These are phyloP conservation scores for Mucor irregularis DNA, from an alignment of 371 early-diverging fungal genomes.

Conservation along the genomic window DNA sequence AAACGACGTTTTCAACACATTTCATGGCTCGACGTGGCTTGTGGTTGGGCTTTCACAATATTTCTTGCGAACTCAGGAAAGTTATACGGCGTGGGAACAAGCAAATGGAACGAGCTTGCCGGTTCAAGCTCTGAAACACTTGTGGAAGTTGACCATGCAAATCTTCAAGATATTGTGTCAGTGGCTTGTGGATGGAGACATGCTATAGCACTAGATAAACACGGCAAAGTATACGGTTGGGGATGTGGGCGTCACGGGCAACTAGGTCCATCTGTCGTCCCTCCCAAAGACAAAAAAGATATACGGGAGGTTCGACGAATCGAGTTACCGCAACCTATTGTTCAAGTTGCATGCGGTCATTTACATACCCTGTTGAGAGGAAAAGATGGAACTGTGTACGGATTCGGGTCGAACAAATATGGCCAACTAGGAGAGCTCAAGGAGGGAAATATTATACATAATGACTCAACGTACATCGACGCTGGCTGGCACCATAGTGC, in stretches of 20 bases:
- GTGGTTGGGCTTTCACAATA: conserved; percentile 64
- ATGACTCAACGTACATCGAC: conserved; percentile 26
- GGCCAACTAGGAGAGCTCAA: conserved; percentile 38
- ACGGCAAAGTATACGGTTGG: conserved; percentile 55
- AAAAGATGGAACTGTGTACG: conserved; percentile 46
- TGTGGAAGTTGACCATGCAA: conserved; percentile 3
- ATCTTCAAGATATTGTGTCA: conserved; percentile 22
- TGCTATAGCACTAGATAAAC: conserved; percentile 42
- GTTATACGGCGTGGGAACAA: conserved; percentile 54
- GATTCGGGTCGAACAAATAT: conserved; percentile 66
- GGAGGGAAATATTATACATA: conserved; percentile 5
- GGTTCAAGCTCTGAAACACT: conserved; percentile 1
- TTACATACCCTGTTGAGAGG: conserved; percentile 50
- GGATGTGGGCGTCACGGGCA: conserved; percentile 69
- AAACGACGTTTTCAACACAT: background rate
- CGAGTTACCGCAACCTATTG: conserved; percentile 19
- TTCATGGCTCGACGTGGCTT: conserved; percentile 51
- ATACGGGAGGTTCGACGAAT: conserved; percentile 15
- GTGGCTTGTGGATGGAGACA: conserved; percentile 71
- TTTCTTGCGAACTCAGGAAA: conserved; percentile 30
- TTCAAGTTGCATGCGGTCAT: conserved; percentile 57
- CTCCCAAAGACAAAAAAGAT: conserved; percentile 23
- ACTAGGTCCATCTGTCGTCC: conserved; percentile 34
- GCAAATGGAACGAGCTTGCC: conserved; percentile 53
- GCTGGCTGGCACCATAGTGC: conserved; percentile 81